These are phyloP conservation scores for Aquanectria penicillioides DNA, from an alignment of 2,329 filamentous ascomycete genomes.

Conservation along the genomic window DNA sequence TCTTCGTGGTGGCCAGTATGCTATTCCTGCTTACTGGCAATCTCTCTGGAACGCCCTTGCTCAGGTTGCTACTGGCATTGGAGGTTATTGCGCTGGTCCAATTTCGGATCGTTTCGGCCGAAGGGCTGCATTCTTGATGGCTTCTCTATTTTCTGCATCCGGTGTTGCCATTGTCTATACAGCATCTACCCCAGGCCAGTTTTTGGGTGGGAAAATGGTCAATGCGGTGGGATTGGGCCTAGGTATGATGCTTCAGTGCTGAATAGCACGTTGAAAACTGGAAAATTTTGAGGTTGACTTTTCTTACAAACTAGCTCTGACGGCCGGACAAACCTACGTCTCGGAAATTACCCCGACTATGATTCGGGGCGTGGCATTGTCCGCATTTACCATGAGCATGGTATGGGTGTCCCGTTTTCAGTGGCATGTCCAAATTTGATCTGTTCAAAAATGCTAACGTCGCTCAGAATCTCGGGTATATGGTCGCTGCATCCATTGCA, in stretches of 20 bases:
- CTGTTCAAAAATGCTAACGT: too few species aligned
- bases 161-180: constrained; percentile 4
- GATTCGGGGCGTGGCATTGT: constrained; percentile 4
- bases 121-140: neutral
- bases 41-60: constrained; percentile 2
- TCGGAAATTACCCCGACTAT: constrained; percentile 2
- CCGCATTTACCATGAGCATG: constrained; percentile 6
- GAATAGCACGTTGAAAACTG: too few species aligned
- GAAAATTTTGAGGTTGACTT: too few species aligned
- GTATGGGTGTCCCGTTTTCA: neutral
- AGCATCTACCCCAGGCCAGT: neutral
- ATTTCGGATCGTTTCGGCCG: constrained; percentile 1
- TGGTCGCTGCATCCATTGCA: neutral
- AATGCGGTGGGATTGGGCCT: constrained; percentile 5
- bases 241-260: too few species aligned
- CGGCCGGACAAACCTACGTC: constrained; percentile 4
- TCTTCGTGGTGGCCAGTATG: neutral
- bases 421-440: too few species aligned
- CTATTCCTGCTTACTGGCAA: constrained; percentile 1
- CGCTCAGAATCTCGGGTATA: neutral
- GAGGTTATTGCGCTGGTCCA: neutral
- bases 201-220: constrained; percentile 6
- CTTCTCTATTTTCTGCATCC: neutral
- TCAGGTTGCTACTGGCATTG: constrained; percentile 1
- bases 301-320: neutral